A percentile compares a stretch with the other conserved stretches of the same genome.
Evolutionary conservation across 805 yeast species (phyloP).

Genomic region (Yamadazyma paraphyllophila): DNA sequence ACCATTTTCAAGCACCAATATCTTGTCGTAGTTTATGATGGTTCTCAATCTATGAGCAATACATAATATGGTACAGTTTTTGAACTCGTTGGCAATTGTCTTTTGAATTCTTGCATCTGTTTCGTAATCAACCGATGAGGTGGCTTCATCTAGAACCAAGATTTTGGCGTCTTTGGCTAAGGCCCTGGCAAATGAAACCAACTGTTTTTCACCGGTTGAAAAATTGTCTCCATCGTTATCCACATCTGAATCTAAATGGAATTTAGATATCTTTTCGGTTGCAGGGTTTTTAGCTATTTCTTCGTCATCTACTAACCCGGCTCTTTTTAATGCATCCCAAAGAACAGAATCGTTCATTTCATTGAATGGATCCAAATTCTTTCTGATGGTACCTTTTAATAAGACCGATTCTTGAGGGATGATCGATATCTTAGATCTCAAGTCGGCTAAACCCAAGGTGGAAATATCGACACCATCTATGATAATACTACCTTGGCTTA

Average conservation of each 20-base stretch:
- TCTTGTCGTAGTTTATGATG: slow-evolving; percentile 68
- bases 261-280: slow-evolving; percentile 10
- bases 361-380: slow-evolving; percentile 61
- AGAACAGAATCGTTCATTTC: slow-evolving; percentile 47
- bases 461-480: slow-evolving; percentile 60
- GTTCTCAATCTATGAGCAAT: slow-evolving; percentile 84
- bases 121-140: slow-evolving; percentile 77
- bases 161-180: slow-evolving; percentile 71
- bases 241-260: slow-evolving; percentile 43
- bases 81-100: slow-evolving; percentile 66
- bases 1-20: slow-evolving; percentile 80
- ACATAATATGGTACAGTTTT: slow-evolving; percentile 70
- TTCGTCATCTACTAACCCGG: slow-evolving; percentile 47
- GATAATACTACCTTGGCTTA: slow-evolving; percentile 44
- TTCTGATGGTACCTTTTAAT: slow-evolving; percentile 56
- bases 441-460: slow-evolving; percentile 48
- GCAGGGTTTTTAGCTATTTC: not conserved
- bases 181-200: slow-evolving; percentile 80
- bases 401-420: slow-evolving; percentile 73
- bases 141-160: slow-evolving; percentile 80
- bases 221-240: slow-evolving; percentile 70
- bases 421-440: slow-evolving; percentile 58
- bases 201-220: slow-evolving; percentile 74
- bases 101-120: slow-evolving; percentile 77
- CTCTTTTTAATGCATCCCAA: slow-evolving; percentile 57